These are phyloP conservation scores for Geranomyces variabilis DNA, from an alignment of 192 early-diverging fungal genomes.

Conservation along the genomic window DNA sequence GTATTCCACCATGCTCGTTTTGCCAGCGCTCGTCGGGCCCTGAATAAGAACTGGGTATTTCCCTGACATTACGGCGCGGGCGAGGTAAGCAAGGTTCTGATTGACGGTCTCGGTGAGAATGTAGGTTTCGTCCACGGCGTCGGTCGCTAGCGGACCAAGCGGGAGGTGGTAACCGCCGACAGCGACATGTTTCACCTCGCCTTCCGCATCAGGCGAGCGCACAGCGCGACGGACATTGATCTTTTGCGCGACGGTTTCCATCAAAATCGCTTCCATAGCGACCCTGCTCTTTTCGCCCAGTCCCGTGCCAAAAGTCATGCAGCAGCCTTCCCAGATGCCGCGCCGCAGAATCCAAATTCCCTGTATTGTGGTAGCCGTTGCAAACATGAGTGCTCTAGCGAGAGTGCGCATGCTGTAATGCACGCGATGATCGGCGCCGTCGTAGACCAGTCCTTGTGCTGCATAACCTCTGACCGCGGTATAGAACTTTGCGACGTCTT, in stretches of 20 bases:
- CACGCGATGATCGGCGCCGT: constrained; percentile 85
- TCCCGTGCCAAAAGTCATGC: constrained; percentile 95
- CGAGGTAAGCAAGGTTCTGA: constrained; percentile 81
- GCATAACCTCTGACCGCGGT: constrained; percentile 71
- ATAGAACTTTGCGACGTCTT: constrained; percentile 84
- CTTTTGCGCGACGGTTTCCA: constrained; percentile 59
- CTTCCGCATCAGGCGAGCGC: constrained; percentile 42
- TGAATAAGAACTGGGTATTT: constrained; percentile 96
- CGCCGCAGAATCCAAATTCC: constrained; percentile 79
- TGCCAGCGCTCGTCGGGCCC: constrained; percentile 96
- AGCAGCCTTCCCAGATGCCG: constrained; percentile 89
- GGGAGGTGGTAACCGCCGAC: constrained; percentile 91
- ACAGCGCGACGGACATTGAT: constrained; percentile 63
- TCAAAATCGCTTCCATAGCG: constrained; percentile 57
- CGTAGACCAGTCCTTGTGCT: constrained; percentile 73
- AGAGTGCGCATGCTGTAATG: constrained; percentile 94
- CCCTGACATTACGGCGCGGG: constrained; percentile 87
- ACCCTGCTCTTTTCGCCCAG: constrained; percentile 72
- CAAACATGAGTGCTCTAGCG: constrained; percentile 82
- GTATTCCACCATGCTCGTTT: constrained; percentile 98
- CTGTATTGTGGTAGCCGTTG: constrained; percentile 61
- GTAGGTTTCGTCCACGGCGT: constrained; percentile 54
- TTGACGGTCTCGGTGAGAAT: constrained; percentile 89
- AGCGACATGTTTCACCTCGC: constrained; percentile 53
- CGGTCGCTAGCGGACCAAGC: constrained; percentile 44